These are phyloP conservation scores for Plasmopara muralis DNA, from an alignment of 352 stramenopile genomes.

Conservation along the genomic window DNA sequence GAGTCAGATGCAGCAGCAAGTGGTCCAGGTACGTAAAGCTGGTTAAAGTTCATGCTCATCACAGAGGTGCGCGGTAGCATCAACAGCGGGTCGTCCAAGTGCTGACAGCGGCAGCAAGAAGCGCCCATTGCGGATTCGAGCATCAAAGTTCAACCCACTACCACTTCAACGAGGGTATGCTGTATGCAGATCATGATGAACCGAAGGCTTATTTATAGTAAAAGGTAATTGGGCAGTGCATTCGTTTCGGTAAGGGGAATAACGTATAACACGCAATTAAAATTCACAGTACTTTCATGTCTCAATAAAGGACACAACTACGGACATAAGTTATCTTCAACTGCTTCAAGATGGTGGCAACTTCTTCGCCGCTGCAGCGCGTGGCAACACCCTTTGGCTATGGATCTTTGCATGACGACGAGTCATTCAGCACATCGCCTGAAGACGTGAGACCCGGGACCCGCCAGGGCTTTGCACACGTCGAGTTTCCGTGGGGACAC, in stretches of 20 bases:
- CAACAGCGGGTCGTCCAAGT: conserved; percentile 58
- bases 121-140: conserved; percentile 41
- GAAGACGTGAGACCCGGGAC: conserved; percentile 8
- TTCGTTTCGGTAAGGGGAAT: not conserved
- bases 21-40: conserved; percentile 22
- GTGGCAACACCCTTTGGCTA: conserved; percentile 72
- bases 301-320: no score
- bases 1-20: conserved; percentile 2
- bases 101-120: conserved; percentile 64
- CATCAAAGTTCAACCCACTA: not conserved
- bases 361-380: conserved; percentile 19
- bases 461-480: conserved; percentile 43
- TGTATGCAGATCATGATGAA: not conserved
- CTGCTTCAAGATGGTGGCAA: conserved; percentile 24
- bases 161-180: conserved; percentile 18
- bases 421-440: conserved; percentile 6
- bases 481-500: conserved; percentile 71
- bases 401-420: conserved; percentile 35
- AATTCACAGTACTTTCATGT: no score
- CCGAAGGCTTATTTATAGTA: conserved; percentile 1
- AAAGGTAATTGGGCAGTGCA: not conserved
- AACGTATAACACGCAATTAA: not conserved
- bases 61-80: conserved; percentile 25
- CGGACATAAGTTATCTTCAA: no score
- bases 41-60: conserved; percentile 23